Percentiles rank a stretch among this genome's conserved stretches.
phyloP scores from a whole-genome alignment of 352 stramenopile species.

The Aphanomyces stellatus region DNA sequence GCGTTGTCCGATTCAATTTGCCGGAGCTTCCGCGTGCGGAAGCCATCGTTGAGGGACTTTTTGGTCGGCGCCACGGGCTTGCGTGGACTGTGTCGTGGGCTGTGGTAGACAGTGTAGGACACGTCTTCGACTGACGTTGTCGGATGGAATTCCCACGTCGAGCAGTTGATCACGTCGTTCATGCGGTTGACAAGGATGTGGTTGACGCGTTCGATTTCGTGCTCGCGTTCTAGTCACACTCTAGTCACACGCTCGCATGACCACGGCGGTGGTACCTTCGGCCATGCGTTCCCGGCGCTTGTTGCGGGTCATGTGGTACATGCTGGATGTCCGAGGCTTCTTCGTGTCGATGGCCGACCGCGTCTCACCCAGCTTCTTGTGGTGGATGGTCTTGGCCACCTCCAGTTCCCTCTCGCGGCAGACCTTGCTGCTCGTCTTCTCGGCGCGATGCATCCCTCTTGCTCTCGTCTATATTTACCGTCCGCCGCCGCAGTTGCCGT shows the following conservation, averaged over 20 bases:
- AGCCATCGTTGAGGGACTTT: conserved; percentile 38
- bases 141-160: conserved; percentile 15
- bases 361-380: conserved; percentile 50
- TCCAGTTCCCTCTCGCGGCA: conserved; percentile 60
- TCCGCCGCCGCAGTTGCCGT: too few relatives aligned
- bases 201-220: conserved; percentile 13
- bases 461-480: too few relatives aligned
- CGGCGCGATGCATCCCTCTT: conserved; percentile 49
- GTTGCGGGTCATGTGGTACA: conserved; percentile 14
- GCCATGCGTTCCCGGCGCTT: neutral
- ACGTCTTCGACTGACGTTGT: conserved; percentile 1
- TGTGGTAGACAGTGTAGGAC: conserved; percentile 16
- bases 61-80: conserved; percentile 14
- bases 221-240: conserved; percentile 4
- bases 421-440: conserved; percentile 73
- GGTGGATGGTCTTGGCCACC: conserved; percentile 56
- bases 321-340: conserved; percentile 5
- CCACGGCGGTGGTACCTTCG: neutral
- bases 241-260: too few relatives aligned
- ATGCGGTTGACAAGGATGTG: conserved; percentile 14
- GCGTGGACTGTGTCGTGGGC: neutral
- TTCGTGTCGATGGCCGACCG: conserved; percentile 16
- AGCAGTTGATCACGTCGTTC: conserved; percentile 13
- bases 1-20: conserved; percentile 56
- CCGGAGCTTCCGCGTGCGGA: conserved; percentile 43